These are phyloP conservation scores for Pleurotus eryngii DNA, from an alignment of 768 basidiomycete genomes.

Conservation along the genomic window DNA sequence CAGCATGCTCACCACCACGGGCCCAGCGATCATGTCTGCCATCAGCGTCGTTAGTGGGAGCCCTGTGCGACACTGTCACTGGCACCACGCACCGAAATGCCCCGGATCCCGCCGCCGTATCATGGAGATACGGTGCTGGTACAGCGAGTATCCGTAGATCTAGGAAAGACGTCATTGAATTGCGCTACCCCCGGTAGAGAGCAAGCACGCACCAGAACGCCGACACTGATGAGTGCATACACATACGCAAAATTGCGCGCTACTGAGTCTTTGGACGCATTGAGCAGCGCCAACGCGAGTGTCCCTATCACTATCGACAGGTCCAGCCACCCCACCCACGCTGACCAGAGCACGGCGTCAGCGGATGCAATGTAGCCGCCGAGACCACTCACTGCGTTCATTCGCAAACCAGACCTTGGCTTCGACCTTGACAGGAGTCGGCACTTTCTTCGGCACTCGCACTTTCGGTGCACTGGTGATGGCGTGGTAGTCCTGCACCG, in stretches of 20 bases:
- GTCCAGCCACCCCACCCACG: constrained; percentile 93
- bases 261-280: constrained; percentile 71
- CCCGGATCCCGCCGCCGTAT: constrained; percentile 88
- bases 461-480: constrained; percentile 66
- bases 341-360: constrained; percentile 31
- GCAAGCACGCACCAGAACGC: constrained; percentile 48
- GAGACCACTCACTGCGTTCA: constrained; percentile 66
- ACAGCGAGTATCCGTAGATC: constrained; percentile 84
- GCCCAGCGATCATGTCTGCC: constrained; percentile 78
- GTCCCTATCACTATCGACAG: constrained; percentile 81
- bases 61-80: no score
- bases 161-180: constrained; percentile 22
- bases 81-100: constrained; percentile 66
- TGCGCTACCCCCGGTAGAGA: background rate
- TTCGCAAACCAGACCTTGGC: constrained; percentile 98
- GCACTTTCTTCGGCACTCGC: constrained; percentile 77
- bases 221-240: constrained; percentile 78
- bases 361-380: background rate
- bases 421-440: constrained; percentile 83
- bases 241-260: constrained; percentile 76
- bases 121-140: constrained; percentile 86
- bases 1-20: constrained; percentile 73
- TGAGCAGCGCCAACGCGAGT: constrained; percentile 84
- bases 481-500: constrained; percentile 71
- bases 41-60: background rate